Evolutionary conservation across 2,329 filamentous ascomycete species (phyloP).

Genomic region (Juglanconis sp.): DNA sequence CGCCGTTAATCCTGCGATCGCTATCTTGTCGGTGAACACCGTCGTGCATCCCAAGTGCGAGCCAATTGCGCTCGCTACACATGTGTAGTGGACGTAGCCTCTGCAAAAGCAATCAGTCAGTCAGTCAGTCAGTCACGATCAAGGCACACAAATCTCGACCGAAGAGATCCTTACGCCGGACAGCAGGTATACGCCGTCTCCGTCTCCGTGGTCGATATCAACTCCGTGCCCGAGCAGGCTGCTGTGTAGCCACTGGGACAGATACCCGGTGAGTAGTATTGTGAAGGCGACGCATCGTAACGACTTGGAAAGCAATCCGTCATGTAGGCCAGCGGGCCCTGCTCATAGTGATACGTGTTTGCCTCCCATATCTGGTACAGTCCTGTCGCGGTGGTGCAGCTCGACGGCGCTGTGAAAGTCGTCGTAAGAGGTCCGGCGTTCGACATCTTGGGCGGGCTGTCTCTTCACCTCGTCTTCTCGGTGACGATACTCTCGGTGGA

Average conservation of each 20-base stretch:
- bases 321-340: conserved; percentile 24
- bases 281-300: conserved; percentile 23
- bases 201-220: conserved; percentile 17
- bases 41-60: conserved; percentile 24
- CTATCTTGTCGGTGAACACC: conserved; percentile 18
- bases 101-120: neutral
- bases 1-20: conserved; percentile 20
- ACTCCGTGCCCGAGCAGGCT: conserved; percentile 23
- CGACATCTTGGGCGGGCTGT: conserved; percentile 8
- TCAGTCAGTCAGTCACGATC: neutral
- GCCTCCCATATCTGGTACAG: conserved; percentile 25
- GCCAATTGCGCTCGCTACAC: conserved; percentile 5
- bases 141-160: neutral
- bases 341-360: conserved; percentile 21
- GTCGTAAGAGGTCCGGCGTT: conserved; percentile 27
- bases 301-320: conserved; percentile 25
- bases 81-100: conserved; percentile 21
- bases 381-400: conserved; percentile 23
- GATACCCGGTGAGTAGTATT: conserved; percentile 27
- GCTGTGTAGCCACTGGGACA: conserved; percentile 27
- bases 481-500: neutral
- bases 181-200: conserved; percentile 28
- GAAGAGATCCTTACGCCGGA: conserved; percentile 20
- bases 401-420: conserved; percentile 25
- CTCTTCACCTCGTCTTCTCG: conserved; percentile 13